Base-by-base conservation (phyloP, 2,329 filamentous ascomycete genomes). In the Beauveria australis region DNA sequence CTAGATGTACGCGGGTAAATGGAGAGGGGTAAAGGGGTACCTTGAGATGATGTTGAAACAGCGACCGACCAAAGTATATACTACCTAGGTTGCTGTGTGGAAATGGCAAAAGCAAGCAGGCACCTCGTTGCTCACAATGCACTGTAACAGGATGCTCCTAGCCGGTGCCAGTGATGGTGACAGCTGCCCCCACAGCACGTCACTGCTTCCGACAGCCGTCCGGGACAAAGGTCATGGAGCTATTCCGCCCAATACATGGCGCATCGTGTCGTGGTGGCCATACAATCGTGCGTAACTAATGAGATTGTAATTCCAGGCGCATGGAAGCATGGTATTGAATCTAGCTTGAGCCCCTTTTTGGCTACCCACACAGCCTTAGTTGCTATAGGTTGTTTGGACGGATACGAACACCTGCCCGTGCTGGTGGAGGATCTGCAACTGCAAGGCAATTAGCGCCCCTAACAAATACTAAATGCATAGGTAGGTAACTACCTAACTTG, bases 341-440 rank as follows among this genome's bases (percentile, higher is more conserved):
- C 5, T 12, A 46, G 19, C 19, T 46, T 33, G 22, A 44, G 33
- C 47, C 37, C 56, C 40, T 33, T 59, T 51, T 51, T 26, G 24
- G 24, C 46, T 51, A 19, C 24, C 18, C 44, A 30, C 24, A 12
- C 24, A 12, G 22, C 41, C 30, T 51, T 28, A 30, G 44, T 30
- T 7, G 14, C 19, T 9, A 7, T 5, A 14, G 16, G 14, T 14
- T 52, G 33, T 37, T 37, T 37, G 61, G 44, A 33, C 40, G 58
- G 22, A 60, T 54, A 60, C 58, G 58, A 60, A 54, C 19, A 16
- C 30, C 19, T 24, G 33, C 33, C 54, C 47, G 41, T 48, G 22
- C 57, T 60, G 24, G 14, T 59, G 43, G 49, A 51, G 41, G 57
- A 60, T 53, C 58, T 53, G 30, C 28, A 30, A 33, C 30, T 33